Evolutionary conservation across 768 basidiomycete species (phyloP).

Genomic region (Boletus coccyginus): DNA sequence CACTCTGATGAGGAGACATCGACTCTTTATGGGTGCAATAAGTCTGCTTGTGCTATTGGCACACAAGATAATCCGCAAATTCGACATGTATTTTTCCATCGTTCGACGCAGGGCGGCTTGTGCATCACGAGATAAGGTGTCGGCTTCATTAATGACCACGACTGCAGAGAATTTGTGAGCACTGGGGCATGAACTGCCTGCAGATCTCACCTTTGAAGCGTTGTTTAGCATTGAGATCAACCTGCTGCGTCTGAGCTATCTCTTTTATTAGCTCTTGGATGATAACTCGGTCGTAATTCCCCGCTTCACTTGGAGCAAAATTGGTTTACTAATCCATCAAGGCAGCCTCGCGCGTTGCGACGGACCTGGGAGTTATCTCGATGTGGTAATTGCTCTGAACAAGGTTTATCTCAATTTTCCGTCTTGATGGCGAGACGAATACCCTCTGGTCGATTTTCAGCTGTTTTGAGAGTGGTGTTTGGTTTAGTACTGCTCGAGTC

Average conservation of each 20-base stretch:
- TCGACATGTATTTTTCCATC: slow-evolving; percentile 99
- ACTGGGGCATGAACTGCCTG: neutral
- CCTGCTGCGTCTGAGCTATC: slow-evolving; percentile 98
- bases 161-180: slow-evolving; percentile 44
- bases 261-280: slow-evolving; percentile 98
- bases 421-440: slow-evolving; percentile 89
- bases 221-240: slow-evolving; percentile 93
- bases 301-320: slow-evolving; percentile 73
- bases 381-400: slow-evolving; percentile 98
- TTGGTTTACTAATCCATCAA: neutral
- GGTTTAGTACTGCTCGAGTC: neutral
- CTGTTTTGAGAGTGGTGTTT: slow-evolving; percentile 41
- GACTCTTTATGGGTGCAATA: slow-evolving; percentile 94
- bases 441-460: slow-evolving; percentile 97
- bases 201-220: slow-evolving; percentile 83
- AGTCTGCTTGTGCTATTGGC: slow-evolving; percentile 94
- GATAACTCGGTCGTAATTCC: slow-evolving; percentile 91
- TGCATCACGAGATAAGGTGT: slow-evolving; percentile 91
- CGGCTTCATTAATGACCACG: slow-evolving; percentile 98
- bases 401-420: slow-evolving; percentile 94
- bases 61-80: slow-evolving; percentile 94
- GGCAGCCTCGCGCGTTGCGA: neutral
- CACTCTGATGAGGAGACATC: slow-evolving; percentile 91
- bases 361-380: slow-evolving; percentile 94
- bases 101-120: slow-evolving; percentile 96